Evolutionary conservation across 345 rosid species (phyloP).

Genomic region (Salix koriyanagi): DNA sequence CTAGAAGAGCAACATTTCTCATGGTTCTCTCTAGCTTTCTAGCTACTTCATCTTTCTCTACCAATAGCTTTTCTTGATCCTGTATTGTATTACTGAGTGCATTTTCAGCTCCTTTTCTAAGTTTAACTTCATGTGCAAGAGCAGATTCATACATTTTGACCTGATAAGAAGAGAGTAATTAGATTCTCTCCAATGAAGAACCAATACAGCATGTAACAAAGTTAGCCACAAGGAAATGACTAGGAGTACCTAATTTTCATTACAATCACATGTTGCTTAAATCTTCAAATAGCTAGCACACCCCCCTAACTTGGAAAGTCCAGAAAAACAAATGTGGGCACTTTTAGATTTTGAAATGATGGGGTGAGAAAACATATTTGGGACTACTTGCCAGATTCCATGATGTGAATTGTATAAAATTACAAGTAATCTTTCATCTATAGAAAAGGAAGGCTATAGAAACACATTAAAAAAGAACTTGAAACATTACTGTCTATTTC

Average conservation of each 20-base stretch:
- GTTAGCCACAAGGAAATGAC: neutral
- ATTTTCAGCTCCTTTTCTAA: constrained; percentile 48
- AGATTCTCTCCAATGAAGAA: neutral
- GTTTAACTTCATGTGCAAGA: constrained; percentile 38
- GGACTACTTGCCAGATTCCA: neutral
- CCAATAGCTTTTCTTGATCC: constrained; percentile 42
- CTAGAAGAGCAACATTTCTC: constrained; percentile 52
- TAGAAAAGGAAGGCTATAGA: neutral
- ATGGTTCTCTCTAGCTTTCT: constrained; percentile 49
- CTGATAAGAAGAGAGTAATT: constrained; percentile 28
- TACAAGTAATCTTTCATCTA: neutral
- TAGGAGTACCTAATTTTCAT: neutral
- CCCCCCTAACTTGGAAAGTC: neutral
- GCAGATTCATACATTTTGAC: constrained; percentile 43
- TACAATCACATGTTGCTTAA: neutral
- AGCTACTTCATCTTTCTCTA: constrained; percentile 41
- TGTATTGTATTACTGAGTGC: constrained; percentile 25
- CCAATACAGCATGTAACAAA: neutral
- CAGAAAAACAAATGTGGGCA: neutral
- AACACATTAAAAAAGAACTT: neutral
- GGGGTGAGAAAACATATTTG: too few species aligned
- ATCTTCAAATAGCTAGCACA: neutral
- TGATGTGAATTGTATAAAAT: neutral
- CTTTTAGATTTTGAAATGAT: too few species aligned
- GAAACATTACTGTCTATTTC: neutral